Evolutionary conservation across 306 rosid species (phyloP).

Genomic region (Crotalaria pallida): DNA sequence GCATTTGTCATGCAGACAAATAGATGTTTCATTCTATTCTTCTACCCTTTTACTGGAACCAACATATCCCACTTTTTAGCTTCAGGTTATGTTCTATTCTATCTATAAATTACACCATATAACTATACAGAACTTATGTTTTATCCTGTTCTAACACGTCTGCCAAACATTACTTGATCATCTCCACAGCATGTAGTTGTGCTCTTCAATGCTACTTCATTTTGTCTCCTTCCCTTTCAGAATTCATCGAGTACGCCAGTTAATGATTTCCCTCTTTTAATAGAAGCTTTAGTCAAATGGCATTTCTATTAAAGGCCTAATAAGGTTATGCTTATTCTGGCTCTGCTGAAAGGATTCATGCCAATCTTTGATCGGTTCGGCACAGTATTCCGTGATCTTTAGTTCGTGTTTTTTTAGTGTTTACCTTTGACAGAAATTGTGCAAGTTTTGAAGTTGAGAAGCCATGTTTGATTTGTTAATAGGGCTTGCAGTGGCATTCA

Average conservation of each 20-base stretch:
- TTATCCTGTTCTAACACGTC: too few species aligned
- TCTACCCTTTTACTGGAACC: too few species aligned
- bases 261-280: neutral
- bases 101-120: too few species aligned
- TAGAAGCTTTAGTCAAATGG: neutral
- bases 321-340: neutral
- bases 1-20: too few species aligned
- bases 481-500: neutral
- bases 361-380: neutral
- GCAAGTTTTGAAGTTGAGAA: neutral
- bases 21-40: too few species aligned
- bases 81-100: too few species aligned
- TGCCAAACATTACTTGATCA: neutral
- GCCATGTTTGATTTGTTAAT: neutral
- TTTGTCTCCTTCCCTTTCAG: neutral
- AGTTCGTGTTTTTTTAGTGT: neutral
- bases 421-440: neutral
- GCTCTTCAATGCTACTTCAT: neutral
- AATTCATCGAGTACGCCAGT: neutral
- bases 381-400: neutral
- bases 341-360: neutral
- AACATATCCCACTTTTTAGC: too few species aligned
- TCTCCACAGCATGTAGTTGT: neutral
- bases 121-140: too few species aligned
- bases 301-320: neutral